These are phyloP conservation scores for Debaryomyces coudertii DNA, from an alignment of 1,139 yeast genomes.

Conservation along the genomic window DNA sequence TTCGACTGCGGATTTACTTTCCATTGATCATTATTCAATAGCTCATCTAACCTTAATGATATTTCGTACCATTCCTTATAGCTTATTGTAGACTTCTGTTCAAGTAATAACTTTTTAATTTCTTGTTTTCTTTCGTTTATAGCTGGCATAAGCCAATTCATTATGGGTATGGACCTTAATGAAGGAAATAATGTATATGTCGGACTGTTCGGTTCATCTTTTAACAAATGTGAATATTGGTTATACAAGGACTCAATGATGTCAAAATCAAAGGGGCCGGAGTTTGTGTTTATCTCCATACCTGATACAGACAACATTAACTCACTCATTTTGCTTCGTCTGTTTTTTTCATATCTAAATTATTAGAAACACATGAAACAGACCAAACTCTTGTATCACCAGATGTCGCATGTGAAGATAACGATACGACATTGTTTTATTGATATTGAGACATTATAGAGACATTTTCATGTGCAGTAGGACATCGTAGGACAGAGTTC, in stretches of 20 bases:
- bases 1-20: constrained; percentile 61
- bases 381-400: background rate
- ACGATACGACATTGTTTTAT: background rate
- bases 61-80: constrained; percentile 73
- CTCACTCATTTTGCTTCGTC: background rate
- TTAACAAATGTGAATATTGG: constrained; percentile 9
- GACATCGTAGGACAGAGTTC: background rate
- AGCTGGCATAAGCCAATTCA: constrained; percentile 31
- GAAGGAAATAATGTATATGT: constrained; percentile 8
- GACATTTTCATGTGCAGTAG: constrained; percentile 6
- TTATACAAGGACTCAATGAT: constrained; percentile 13
- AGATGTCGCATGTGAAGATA: background rate
- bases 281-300: background rate
- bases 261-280: constrained; percentile 11
- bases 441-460: background rate
- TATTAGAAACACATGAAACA: background rate
- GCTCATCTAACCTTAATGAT: constrained; percentile 63
- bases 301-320: constrained; percentile 1
- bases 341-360: background rate
- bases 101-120: constrained; percentile 39
- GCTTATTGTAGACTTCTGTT: constrained; percentile 62
- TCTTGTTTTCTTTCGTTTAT: constrained; percentile 30
- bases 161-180: constrained; percentile 28
- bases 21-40: constrained; percentile 72
- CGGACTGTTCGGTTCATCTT: constrained; percentile 7